Evolutionary conservation across 148 eudicot species (phyloP), one percentile per base, ranked within the genome.

Genomic region (Fagopyrum tataricum): DNA sequence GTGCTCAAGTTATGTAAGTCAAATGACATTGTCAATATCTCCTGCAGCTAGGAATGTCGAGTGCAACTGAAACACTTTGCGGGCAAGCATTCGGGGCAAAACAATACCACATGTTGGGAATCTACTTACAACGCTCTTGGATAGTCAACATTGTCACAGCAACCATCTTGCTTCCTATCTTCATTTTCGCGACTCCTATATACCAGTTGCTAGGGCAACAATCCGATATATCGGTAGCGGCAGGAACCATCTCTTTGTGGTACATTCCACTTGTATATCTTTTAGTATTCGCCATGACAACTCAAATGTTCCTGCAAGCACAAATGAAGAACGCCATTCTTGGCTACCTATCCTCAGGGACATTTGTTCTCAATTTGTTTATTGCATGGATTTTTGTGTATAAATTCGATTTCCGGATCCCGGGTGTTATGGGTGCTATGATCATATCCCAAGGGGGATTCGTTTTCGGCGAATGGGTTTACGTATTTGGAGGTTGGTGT

Each of bases 401-500:
- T 37, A 48, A 13, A 44, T 23, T 74, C 26, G 17, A 64, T 46
- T 17, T 64, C 49, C 55, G 67, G 67, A 51, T 64, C 71, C 71
- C 70, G 62, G 77, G 77, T 23, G 77, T 71, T 8, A 74, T 74
- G 77, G 47, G 71, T 18, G 53, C 77, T 21, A 0, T 64, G 71
- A 74, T 46, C 58, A 43, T 74, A 23, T 42, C 71, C 2, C 11
- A 12, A 39, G 64, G 72, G 77, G 20, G 12, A 8, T 7, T 74
- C n/a, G 71, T 47, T 11, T 17, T 43, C 13, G 77, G 72, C 2
- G 56, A 61, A 20, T 62, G 44, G 51, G n/a, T 61, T 18, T 64
- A 74, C 44, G n/a, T 72, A 4, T 69, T 77, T 73, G 76, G 77
- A 68, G 86, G 82, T 0, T 76, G 13, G 37, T 81, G 78, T 56